A percentile compares a stretch with the other conserved stretches of the same genome.
Conservation (phyloP, 192 early-diverging fungal genomes). For the Anaeromyces robustus region DNA sequence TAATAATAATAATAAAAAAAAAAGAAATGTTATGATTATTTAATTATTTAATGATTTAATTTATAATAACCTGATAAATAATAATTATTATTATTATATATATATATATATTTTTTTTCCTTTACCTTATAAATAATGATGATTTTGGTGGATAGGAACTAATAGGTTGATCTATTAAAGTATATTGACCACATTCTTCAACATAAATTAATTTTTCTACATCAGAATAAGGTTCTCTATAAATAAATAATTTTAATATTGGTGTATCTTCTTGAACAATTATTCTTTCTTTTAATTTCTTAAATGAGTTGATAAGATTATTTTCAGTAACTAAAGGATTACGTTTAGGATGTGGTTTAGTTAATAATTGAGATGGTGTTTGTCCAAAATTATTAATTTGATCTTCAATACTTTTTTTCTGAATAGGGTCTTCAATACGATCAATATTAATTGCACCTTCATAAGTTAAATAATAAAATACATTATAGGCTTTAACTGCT, state of each 20-base stretch:
- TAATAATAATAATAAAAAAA: no score
- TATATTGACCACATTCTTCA: neutral
- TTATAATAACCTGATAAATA: no score
- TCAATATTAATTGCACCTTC: slow-evolving; percentile 88
- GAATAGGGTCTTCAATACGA: slow-evolving; percentile 68
- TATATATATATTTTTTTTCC: neutral
- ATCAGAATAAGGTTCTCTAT: neutral
- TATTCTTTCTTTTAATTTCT: neutral
- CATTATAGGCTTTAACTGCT: slow-evolving; percentile 72
- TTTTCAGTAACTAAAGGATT: neutral
- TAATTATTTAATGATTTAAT: no score
- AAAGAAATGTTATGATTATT: no score
- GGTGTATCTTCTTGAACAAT: neutral
- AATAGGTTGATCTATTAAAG: neutral
- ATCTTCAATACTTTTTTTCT: slow-evolving; percentile 78
- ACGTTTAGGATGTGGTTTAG: slow-evolving; percentile 60
- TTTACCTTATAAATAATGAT: neutral
- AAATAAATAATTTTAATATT: neutral
- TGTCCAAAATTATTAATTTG: slow-evolving; percentile 97
- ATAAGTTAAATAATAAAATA: slow-evolving; percentile 93
- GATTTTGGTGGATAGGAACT: neutral
- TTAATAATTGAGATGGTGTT: slow-evolving; percentile 81
- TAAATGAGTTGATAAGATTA: neutral
- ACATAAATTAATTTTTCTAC: neutral
- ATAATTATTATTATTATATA: no score